phyloP scores from a whole-genome alignment of 257 asterid species.

The Solanum infundibuliforme region DNA sequence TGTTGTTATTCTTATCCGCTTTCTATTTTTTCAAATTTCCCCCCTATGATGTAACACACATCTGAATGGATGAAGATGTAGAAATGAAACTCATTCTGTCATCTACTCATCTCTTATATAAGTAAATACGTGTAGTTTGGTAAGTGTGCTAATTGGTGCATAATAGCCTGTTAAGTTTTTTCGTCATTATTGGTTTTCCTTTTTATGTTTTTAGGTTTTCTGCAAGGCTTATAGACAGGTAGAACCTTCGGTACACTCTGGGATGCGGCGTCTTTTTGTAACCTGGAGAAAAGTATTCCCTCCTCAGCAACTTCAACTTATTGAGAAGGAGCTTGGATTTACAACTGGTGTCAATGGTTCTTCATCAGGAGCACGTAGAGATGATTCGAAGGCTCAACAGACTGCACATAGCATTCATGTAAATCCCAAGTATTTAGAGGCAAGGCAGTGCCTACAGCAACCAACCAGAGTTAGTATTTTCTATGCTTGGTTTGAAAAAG shows the following conservation, averaged over 20 bases:
- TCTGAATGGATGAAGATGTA: background rate
- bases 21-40: background rate
- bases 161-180: background rate
- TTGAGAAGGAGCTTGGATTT: conserved; percentile 81
- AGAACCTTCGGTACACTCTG: conserved; percentile 53
- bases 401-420: conserved; percentile 81
- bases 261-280: conserved; percentile 89
- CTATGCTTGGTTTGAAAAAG: background rate
- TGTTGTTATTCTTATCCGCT: background rate
- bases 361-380: conserved; percentile 31
- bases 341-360: conserved; percentile 44
- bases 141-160: background rate
- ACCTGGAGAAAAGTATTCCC: conserved; percentile 90
- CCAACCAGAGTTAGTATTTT: conserved; percentile 38
- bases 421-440: conserved; percentile 85
- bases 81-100: background rate
- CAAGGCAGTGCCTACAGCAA: conserved; percentile 60
- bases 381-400: conserved; percentile 62
- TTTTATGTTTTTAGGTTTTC: conserved; percentile 46
- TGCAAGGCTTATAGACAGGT: conserved; percentile 77
- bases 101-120: background rate
- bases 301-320: conserved; percentile 54
- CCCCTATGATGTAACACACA: background rate
- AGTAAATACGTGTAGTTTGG: background rate
- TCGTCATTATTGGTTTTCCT: background rate